phyloP scores from a whole-genome alignment of 2,329 filamentous ascomycete genomes.

The Aspergillus chevalieri region DNA sequence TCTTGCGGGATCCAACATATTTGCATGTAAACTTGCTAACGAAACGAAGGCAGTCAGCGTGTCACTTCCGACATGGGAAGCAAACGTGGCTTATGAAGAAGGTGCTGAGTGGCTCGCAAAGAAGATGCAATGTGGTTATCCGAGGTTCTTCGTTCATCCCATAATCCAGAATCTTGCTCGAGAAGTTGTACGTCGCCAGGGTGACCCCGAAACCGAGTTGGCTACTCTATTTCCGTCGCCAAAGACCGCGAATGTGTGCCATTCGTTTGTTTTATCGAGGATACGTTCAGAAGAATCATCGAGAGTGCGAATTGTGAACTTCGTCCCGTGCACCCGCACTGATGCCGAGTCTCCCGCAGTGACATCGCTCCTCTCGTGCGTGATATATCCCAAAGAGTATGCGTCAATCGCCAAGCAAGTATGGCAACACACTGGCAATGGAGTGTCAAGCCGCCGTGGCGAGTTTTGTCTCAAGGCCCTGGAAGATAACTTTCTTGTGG shows the following conservation, averaged over 20 bases:
- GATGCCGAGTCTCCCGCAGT: slow-evolving; percentile 52
- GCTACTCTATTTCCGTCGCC: slow-evolving; percentile 79
- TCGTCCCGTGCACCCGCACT: slow-evolving; percentile 57
- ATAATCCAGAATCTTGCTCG: slow-evolving; percentile 67
- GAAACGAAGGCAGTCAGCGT: slow-evolving; percentile 80
- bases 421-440: slow-evolving; percentile 95
- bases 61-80: slow-evolving; percentile 84
- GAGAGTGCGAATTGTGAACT: slow-evolving; percentile 50
- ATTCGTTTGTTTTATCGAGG: slow-evolving; percentile 59
- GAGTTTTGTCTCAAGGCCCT: slow-evolving; percentile 80
- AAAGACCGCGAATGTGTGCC: slow-evolving; percentile 64
- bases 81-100: slow-evolving; percentile 92
- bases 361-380: slow-evolving; percentile 58
- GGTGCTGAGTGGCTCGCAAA: slow-evolving; percentile 79
- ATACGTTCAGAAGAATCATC: slow-evolving; percentile 30
- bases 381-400: slow-evolving; percentile 63
- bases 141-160: slow-evolving; percentile 88
- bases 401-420: slow-evolving; percentile 81
- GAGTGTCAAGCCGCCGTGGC: slow-evolving; percentile 80
- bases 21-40: neutral
- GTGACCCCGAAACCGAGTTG: slow-evolving; percentile 48
- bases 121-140: slow-evolving; percentile 86
- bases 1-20: too few relatives aligned
- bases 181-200: slow-evolving; percentile 59
- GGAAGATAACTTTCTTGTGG: slow-evolving; percentile 59